These are phyloP conservation scores for Lophium mytilinum DNA, from an alignment of 495 filamentous ascomycete genomes.

Conservation along the genomic window DNA sequence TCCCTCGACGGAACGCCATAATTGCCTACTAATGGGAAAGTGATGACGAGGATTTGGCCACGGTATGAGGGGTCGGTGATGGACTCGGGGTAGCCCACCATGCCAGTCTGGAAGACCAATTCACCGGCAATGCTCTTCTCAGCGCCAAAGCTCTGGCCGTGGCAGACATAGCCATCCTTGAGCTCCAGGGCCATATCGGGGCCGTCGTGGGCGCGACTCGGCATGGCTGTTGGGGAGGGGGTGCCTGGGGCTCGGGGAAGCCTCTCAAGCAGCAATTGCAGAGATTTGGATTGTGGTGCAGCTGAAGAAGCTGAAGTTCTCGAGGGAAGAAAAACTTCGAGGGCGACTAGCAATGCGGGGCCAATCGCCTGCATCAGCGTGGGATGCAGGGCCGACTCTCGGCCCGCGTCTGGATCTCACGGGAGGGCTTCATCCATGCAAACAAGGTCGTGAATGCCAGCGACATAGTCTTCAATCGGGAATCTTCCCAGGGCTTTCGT, in stretches of 20 bases:
- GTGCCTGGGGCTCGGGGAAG: slow-evolving; percentile 7
- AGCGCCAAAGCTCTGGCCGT: slow-evolving; percentile 91
- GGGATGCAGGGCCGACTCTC: too few species aligned
- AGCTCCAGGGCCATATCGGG: slow-evolving; percentile 68
- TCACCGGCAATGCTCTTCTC: slow-evolving; percentile 88
- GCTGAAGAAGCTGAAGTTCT: neutral
- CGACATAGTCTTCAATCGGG: too few species aligned
- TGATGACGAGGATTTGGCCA: slow-evolving; percentile 85
- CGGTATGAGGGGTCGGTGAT: slow-evolving; percentile 90
- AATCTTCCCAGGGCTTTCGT: too few species aligned
- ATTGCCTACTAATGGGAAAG: slow-evolving; percentile 85
- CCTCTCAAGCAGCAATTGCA: slow-evolving; percentile 7
- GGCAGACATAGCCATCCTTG: slow-evolving; percentile 78
- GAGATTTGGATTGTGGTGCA: neutral
- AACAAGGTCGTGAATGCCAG: too few species aligned
- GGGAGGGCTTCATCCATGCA: too few species aligned
- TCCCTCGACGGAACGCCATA: slow-evolving; percentile 87
- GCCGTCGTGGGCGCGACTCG: slow-evolving; percentile 3
- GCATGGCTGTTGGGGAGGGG: slow-evolving; percentile 15
- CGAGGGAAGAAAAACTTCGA: neutral
- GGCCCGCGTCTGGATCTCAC: too few species aligned
- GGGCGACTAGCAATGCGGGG: neutral
- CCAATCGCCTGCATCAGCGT: too few species aligned
- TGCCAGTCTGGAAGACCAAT: slow-evolving; percentile 97
- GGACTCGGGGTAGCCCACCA: slow-evolving; percentile 97